Conservation (phyloP, 176 grass and related monocot genomes). For the Urochloa ruziziensis region DNA sequence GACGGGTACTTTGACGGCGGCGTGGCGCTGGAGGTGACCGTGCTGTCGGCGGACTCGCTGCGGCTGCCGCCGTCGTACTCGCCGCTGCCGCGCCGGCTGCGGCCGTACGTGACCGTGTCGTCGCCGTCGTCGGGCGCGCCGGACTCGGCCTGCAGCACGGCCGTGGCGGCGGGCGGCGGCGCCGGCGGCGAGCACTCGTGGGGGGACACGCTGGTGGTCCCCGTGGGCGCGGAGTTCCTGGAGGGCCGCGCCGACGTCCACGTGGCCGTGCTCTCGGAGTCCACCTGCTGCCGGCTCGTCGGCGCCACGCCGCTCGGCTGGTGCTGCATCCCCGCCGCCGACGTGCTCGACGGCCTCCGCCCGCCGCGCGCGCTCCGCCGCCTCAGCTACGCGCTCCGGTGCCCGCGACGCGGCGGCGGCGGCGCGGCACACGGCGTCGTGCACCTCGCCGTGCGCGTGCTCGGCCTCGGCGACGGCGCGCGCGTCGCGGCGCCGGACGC, state of each 20-base stretch:
- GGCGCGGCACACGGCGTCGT: slow-evolving; percentile 47
- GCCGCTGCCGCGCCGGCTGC: slow-evolving; percentile 50
- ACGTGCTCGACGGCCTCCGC: slow-evolving; percentile 78
- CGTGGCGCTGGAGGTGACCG: slow-evolving; percentile 67
- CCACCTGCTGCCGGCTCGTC: slow-evolving; percentile 27
- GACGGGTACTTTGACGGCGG: not conserved
- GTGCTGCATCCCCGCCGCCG: slow-evolving; percentile 52
- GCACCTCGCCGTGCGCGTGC: slow-evolving; percentile 69
- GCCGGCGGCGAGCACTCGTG: slow-evolving; percentile 49
- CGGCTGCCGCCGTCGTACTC: slow-evolving; percentile 46
- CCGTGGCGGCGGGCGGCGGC: slow-evolving; percentile 31
- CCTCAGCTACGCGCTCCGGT: slow-evolving; percentile 81
- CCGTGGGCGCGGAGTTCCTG: slow-evolving; percentile 60
- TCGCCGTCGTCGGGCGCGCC: slow-evolving; percentile 35
- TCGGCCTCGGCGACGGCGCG: slow-evolving; percentile 45
- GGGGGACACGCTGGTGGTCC: slow-evolving; percentile 51
- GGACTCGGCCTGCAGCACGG: slow-evolving; percentile 24
- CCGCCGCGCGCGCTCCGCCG: slow-evolving; percentile 58
- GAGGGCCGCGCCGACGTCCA: slow-evolving; percentile 33
- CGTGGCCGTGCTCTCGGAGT: slow-evolving; percentile 54
- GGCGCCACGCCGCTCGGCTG: slow-evolving; percentile 63
- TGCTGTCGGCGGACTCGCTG: slow-evolving; percentile 76
- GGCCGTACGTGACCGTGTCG: slow-evolving; percentile 68
- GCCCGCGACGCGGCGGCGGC: slow-evolving; percentile 28
- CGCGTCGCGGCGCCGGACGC: not conserved